Base-by-base conservation (phyloP, 2,329 filamentous ascomycete species). In the Curvularia sp. region DNA sequence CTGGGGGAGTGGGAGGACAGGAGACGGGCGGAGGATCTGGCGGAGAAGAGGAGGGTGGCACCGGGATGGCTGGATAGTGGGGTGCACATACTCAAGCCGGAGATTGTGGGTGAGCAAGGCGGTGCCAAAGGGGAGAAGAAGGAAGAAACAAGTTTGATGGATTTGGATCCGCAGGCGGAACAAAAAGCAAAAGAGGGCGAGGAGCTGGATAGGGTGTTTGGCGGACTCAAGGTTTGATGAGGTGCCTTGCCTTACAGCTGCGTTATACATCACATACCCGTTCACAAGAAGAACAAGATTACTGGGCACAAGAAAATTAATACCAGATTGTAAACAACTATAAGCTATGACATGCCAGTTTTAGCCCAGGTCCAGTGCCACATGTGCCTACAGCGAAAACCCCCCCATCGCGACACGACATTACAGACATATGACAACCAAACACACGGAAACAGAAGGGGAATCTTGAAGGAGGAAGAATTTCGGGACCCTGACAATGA, bases 51-150 rank as follows among this genome's bases (percentile, higher is more conserved):
- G 65, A 82, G 90, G 54, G 84, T 93, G 18, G 91, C 91, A 10
- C 91, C 91, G 0, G 91, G 91, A 0, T 95, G 90, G 89, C 78
- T 94, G 67, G 91, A 94, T 69, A 89, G 91, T 55, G 84, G 86
- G 50, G 75, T 77, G 18, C 87, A 73, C 53, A 78, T 94, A 48
- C 75, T 94, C 51, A 84, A 90, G 77, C 91, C 91, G 0, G 86
- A 89, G 78, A 84, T 66, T 35, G 68, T 69, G 26, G 64, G 51
- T 53, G 71, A 70, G 10, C 31, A 33, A 15, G 83, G 80, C 55
- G 77, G 24, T 71, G 72, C 31, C 12, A 0, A 70, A 73, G 22
- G 77, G 68, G 43, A 65, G 49, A 59, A 24, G 22, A 24, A 49
- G 55, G 33, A 63, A 60, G 47, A 49, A 56, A 63, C 26, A 28